Conservation (phyloP, 2,329 filamentous ascomycete genomes). For the Onygena corvina region DNA sequence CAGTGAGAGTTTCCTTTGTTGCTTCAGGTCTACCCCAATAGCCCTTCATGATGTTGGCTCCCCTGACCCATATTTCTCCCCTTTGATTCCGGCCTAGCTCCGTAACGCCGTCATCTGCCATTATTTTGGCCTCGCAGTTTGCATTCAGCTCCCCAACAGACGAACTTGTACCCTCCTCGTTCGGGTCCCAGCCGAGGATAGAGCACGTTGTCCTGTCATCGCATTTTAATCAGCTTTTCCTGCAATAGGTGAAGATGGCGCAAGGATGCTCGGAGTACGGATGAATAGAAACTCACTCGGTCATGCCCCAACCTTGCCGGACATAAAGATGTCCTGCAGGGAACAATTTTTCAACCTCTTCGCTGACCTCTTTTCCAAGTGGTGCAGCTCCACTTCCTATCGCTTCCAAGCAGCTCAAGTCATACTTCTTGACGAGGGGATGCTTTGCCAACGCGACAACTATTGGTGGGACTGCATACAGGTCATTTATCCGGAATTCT, state of each 20-base stretch:
- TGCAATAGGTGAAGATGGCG: conserved; percentile 7
- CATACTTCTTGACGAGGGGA: conserved; percentile 51
- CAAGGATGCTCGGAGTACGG: too few relatives aligned
- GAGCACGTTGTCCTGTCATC: conserved; percentile 50
- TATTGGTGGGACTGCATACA: conserved; percentile 62
- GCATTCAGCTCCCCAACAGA: conserved; percentile 57
- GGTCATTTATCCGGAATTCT: conserved; percentile 53
- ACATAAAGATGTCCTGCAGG: conserved; percentile 38
- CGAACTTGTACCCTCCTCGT: conserved; percentile 31
- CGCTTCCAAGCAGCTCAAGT: conserved; percentile 52
- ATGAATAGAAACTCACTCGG: conserved; percentile 52
- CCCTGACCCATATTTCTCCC: conserved; percentile 63
- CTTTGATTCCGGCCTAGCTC: conserved; percentile 44
- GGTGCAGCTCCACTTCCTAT: conserved; percentile 60
- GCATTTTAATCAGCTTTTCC: neutral
- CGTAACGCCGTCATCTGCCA: conserved; percentile 38
- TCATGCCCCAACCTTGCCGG: conserved; percentile 80
- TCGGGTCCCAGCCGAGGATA: conserved; percentile 51
- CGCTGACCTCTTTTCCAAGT: conserved; percentile 44
- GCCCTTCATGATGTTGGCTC: conserved; percentile 60
- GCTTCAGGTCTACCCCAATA: conserved; percentile 64
- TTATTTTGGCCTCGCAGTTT: conserved; percentile 57
- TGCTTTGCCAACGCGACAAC: conserved; percentile 61
- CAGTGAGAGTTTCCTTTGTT: conserved; percentile 50
- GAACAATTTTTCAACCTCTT: conserved; percentile 49